A percentile compares a stretch with the other conserved stretches of the same genome.
phyloP scores from a whole-genome alignment of 192 early-diverging fungal genomes.

The Paraglomus brasilianum region DNA sequence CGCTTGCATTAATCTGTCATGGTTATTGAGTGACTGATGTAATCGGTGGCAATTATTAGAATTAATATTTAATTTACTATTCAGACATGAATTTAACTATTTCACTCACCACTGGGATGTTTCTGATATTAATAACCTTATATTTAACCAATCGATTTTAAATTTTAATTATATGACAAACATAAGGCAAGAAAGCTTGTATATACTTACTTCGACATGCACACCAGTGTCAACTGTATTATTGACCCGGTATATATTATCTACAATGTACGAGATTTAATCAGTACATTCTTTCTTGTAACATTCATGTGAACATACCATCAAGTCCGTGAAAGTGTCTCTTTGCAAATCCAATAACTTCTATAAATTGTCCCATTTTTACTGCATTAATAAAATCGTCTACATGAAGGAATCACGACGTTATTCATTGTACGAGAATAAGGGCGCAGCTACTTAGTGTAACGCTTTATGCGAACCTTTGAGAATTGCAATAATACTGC shows the following conservation, averaged over 20 bases:
- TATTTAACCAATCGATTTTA: no score
- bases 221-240: conserved; percentile 6
- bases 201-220: conserved; percentile 13
- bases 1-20: no score
- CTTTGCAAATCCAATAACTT: conserved; percentile 10
- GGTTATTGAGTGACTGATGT: no score
- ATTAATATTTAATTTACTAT: no score
- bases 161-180: no score
- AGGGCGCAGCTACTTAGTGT: not conserved
- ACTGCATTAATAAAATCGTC: conserved; percentile 2
- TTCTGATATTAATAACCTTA: no score
- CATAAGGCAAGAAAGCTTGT: not conserved
- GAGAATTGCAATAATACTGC: not conserved
- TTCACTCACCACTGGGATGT: no score
- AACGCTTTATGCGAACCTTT: not conserved
- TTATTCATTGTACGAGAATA: not conserved
- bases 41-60: no score
- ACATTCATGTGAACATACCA: not conserved
- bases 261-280: no score
- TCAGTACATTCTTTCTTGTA: no score
- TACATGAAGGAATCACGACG: conserved; percentile 3
- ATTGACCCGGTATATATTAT: no score
- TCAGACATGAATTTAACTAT: no score
- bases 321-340: conserved; percentile 17
- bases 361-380: conserved; percentile 18